Conservation (phyloP, 768 basidiomycete species). For the Calocybe cyanea region DNA sequence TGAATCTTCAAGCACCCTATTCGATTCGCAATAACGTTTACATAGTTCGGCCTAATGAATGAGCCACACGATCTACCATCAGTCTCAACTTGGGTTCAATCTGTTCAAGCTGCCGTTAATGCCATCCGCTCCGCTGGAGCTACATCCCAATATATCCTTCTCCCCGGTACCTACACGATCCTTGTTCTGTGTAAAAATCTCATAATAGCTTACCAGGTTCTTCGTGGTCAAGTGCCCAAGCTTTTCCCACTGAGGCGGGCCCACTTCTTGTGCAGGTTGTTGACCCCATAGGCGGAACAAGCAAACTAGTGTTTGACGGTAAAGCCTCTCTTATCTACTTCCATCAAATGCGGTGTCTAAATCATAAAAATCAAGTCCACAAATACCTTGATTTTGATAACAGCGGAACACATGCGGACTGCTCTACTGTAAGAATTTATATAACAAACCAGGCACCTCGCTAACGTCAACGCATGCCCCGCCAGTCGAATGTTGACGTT, state of each 20-base stretch:
- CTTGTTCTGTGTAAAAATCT: not conserved
- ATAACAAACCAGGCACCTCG: not conserved
- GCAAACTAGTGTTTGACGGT: conserved; percentile 49
- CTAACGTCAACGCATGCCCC: conserved; percentile 17
- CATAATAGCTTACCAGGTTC: conserved; percentile 14
- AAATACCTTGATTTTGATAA: conserved; percentile 58
- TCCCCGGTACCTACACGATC: conserved; percentile 37
- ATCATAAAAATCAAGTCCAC: conserved; percentile 48
- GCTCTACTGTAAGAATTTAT: conserved; percentile 20
- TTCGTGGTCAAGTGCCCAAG: conserved; percentile 25
- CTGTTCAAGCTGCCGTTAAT: conserved; percentile 53
- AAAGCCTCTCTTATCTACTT: not conserved
- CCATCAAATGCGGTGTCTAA: too few species aligned
- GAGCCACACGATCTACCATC: conserved; percentile 54
- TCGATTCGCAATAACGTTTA: not conserved
- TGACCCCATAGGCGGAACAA: conserved; percentile 37
- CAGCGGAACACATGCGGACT: conserved; percentile 35
- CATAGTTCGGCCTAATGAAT: conserved; percentile 43
- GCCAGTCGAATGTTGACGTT: conserved; percentile 37
- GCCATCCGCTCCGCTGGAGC: conserved; percentile 58
- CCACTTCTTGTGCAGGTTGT: conserved; percentile 36
- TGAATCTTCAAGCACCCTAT: conserved; percentile 16
- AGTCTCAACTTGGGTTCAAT: conserved; percentile 39
- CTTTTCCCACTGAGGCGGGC: conserved; percentile 42
- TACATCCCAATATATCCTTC: conserved; percentile 48